Base-by-base conservation (phyloP, 345 rosid species). In the Geranium brycei region DNA sequence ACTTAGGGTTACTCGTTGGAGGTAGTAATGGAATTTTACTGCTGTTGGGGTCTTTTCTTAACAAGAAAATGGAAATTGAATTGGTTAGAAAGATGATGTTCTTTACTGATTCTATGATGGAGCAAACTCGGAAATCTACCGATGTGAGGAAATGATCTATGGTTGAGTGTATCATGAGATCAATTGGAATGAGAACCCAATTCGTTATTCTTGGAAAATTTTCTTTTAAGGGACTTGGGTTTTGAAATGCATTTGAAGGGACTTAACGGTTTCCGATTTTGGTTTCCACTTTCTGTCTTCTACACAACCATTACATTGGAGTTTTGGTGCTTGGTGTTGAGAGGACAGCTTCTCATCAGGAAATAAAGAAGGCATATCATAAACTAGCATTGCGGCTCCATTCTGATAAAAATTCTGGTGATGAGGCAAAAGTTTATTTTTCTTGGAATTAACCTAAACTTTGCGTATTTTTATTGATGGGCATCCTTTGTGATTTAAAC, bases 391-490 rank as follows among this genome's bases (percentile, higher is more conserved):
- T 90, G 78, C 75, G 81, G 69, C 88, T 93, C 59, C 99, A 89
- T 62, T 97, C 95, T 31, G 99, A 92, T 72, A 92, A 92, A 72
- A 92, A 90, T 74, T 86, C 89, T 12, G 95, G 82, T 35, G 92
- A 93, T 71, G 88, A 83, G 89, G 96, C 89, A 7, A 58, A 62
- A 55, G 31, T 59, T 19, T 59, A 7, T 59, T 19, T 13, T 18
- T 6, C 38, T 32, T 32, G 38, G 38, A n/a, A n/a, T n/a, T n/a
- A n/a, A n/a, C n/a, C n/a, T n/a, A n/a, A n/a, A n/a, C n/a, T n/a
- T n/a, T n/a, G n/a, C n/a, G n/a, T n/a, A n/a, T 23, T 23, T 23
- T 23, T 23, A 23, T 23, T 23, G 28, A 23, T 23, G 28, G 2
- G 28, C 28, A 23, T 23, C 2, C 28, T 23, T 23, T 23, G 28